A percentile compares a stretch with the other conserved stretches of the same genome.
Evolutionary conservation across 2,329 filamentous ascomycete species (phyloP).

Genomic region (Neofusicoccum cordaticola): DNA sequence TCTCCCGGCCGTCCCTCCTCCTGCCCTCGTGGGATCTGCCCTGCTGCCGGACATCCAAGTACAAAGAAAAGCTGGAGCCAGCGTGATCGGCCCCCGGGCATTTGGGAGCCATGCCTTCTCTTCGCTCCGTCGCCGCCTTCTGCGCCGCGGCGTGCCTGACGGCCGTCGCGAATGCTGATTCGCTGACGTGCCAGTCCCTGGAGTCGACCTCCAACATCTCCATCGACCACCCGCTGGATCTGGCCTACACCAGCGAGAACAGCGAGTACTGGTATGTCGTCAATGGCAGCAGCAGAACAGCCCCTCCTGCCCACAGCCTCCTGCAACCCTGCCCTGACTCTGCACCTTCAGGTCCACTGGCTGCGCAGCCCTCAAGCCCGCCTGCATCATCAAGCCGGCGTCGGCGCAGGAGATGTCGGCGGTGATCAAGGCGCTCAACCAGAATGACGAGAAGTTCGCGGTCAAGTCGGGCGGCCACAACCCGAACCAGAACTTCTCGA

Average conservation of each 20-base stretch:
- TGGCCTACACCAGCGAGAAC: constrained; percentile 8
- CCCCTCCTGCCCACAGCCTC: not conserved
- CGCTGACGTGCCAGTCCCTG: constrained; percentile 10
- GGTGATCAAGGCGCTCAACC: constrained; percentile 49
- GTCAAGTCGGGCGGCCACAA: constrained; percentile 53
- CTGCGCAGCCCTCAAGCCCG: constrained; percentile 29
- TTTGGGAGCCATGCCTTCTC: not conserved
- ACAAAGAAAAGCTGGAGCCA: not conserved
- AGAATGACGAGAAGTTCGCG: constrained; percentile 49
- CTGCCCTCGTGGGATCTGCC: not conserved
- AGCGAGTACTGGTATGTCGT: constrained; percentile 10
- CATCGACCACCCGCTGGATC: not conserved
- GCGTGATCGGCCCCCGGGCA: not conserved
- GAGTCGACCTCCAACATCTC: not conserved
- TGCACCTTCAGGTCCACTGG: constrained; percentile 26
- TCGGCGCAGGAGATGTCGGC: constrained; percentile 49
- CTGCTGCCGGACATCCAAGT: not conserved
- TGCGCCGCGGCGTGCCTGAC: not conserved
- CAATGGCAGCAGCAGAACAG: no score
- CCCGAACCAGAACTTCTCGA: constrained; percentile 47
- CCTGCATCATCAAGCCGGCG: constrained; percentile 29
- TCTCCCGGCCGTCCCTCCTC: not conserved
- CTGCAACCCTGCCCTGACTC: not conserved
- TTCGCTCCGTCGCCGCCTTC: not conserved
- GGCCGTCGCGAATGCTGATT: not conserved